Evolutionary conservation across 805 yeast genomes (phyloP), one percentile per base, ranked within the genome.

Genomic region (Candida peoriensis): DNA sequence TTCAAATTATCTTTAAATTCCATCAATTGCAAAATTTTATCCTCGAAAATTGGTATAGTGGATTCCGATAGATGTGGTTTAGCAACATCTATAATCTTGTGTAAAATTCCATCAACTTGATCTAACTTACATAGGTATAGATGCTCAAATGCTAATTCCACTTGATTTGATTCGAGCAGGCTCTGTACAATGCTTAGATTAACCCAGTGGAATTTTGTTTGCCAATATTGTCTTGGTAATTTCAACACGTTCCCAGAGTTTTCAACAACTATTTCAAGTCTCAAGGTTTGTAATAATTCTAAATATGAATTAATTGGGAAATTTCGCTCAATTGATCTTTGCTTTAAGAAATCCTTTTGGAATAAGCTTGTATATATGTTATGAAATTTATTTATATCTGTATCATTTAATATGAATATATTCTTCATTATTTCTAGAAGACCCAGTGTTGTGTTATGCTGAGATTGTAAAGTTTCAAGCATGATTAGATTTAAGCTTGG

Each of bases 391-490:
- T 37, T 41, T 6, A 35, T 36, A 15, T 47, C 43, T 4, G 28
- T 11, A n/a, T 36, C 39, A 13, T 34, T 27, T 5, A 11, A 8
- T 4, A 20, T n/a, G 24, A 41, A 48, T 2, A 46, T 8, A 6
- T 37, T 13, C 19, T 34, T 43, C 44, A 47, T 36, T 3, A 48
- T 22, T 11, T 40, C 39, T 8, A 22, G 18, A 6, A 43, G 24
- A 1, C 50, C 50, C 12, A 50, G 28, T 4, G 37, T 28, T 13
- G 42, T 15, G 24, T 50, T 53, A 18, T 37, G 20, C 12, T 48
- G 46, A 13, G 30, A 32, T 3, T 17, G 9, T 12, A 50, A 30
- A 2, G 42, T 24, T 2, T 21, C 11, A 20, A 44, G 36, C 3
- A 49, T 32, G 3, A 32, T 20, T 1, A 38, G 28, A 20, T 37